A percentile compares a stretch with the other conserved stretches of the same genome.
phyloP scores from a whole-genome alignment of 495 filamentous ascomycete genomes.

The Eremomyces bilateralis region DNA sequence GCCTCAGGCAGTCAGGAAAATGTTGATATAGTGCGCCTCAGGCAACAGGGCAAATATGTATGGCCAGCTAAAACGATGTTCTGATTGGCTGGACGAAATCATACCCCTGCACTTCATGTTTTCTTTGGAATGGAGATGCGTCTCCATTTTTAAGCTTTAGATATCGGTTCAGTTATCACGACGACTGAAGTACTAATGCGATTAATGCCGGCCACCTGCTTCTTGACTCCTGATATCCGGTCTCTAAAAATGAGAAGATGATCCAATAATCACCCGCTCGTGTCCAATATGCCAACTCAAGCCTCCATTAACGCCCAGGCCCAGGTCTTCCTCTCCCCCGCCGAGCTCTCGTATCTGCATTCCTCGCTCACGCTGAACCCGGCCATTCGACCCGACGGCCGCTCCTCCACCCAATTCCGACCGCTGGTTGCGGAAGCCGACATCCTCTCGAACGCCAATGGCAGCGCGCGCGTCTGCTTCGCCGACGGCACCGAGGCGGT shows the following conservation, averaged over 20 bases:
- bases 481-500: conserved; percentile 89
- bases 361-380: conserved; percentile 54
- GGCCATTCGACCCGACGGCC: conserved; percentile 80
- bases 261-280: not conserved
- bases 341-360: conserved; percentile 92
- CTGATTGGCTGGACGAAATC: too few relatives aligned
- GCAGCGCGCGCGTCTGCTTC: conserved; percentile 80
- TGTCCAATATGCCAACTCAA: not conserved
- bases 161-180: too few relatives aligned
- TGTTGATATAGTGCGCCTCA: too few relatives aligned
- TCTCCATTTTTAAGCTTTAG: too few relatives aligned
- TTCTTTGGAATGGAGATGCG: too few relatives aligned
- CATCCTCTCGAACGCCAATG: conserved; percentile 74
- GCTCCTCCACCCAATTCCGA: conserved; percentile 68
- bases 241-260: not conserved
- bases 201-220: conserved; percentile 18
- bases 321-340: conserved; percentile 65
- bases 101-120: too few relatives aligned
- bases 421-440: conserved; percentile 73
- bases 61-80: too few relatives aligned
- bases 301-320: conserved; percentile 1
- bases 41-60: too few relatives aligned
- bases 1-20: too few relatives aligned
- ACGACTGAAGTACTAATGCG: too few relatives aligned
- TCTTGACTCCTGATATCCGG: conserved; percentile 3